Evolutionary conservation across 2,329 filamentous ascomycete genomes (phyloP), one percentile per base, ranked within the genome.

Genomic region (Bipolaris sorokiniana): DNA sequence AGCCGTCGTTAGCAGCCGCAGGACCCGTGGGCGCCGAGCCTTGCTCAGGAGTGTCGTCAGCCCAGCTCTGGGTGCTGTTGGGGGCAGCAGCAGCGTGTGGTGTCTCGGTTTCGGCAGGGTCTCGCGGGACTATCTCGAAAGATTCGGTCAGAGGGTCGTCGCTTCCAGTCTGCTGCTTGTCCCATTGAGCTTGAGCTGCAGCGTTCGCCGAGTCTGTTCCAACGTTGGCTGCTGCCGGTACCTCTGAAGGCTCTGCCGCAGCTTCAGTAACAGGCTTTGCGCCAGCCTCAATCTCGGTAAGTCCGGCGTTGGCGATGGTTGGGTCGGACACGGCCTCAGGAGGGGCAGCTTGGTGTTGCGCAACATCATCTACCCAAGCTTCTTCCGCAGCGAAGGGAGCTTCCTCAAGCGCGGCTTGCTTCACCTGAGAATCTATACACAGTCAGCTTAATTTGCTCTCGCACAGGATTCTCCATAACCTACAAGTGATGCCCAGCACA

Each of bases 41-140:
- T 18, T 68, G 69, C 34, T 75, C 73, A 11, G 69, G 67, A 20
- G 90, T 85, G 59, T 95, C 90, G 69, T 96, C 92, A 23, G 91
- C 91, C 91, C 91, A 96, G 68, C 88, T 92, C 71, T 89, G 87
- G 6, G 85, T 86, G 45, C 87, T 84, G n/a, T 85, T 86, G 23
- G 86, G 85, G 18, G 76, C 71, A 13, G 77, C 76, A 18, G 73
- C 62, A 45, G 82, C 78, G 40, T 86, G 74, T 36, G 86, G 86
- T 36, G 83, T 86, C 60, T 95, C 90, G 5, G 89, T 88, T 81
- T 96, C 92, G 49, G 86, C 79, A 45, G 88, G 84, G 70, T 93
- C 86, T 54, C 89, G 86, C 49, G 91, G 86, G 42, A 91, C 82
- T 74, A 92, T 86, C 58, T 96, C 89, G 86, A 91, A 95, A 51